Percentiles rank a stretch among this genome's conserved stretches.
These are phyloP conservation scores for Hymenoscyphus repandus DNA, from an alignment of 2,329 filamentous ascomycete species.

Conservation along the genomic window DNA sequence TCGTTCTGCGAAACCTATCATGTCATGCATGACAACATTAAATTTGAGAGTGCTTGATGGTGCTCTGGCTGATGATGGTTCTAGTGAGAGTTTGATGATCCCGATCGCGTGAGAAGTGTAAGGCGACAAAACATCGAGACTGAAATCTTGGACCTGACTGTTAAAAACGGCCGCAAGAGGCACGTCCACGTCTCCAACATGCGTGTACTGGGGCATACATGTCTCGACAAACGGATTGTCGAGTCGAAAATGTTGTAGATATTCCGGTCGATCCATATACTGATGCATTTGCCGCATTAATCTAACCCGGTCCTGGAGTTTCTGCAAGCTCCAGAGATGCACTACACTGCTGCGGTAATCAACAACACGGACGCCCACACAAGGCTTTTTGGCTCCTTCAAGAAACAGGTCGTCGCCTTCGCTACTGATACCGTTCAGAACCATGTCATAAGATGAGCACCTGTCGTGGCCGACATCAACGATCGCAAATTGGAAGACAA, in stretches of 20 bases:
- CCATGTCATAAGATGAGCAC: conserved; percentile 93
- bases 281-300: conserved; percentile 97
- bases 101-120: conserved; percentile 89
- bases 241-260: conserved; percentile 84
- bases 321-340: conserved; percentile 91
- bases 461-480: conserved; percentile 83
- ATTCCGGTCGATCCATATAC: conserved; percentile 92
- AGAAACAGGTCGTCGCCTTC: conserved; percentile 80
- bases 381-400: conserved; percentile 79
- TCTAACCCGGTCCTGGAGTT: conserved; percentile 79
- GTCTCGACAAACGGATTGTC: conserved; percentile 90
- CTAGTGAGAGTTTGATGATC: conserved; percentile 83
- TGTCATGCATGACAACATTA: conserved; percentile 96
- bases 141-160: conserved; percentile 89
- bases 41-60: conserved; percentile 93
- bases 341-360: conserved; percentile 85
- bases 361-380: conserved; percentile 82
- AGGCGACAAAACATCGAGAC: conserved; percentile 82
- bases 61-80: conserved; percentile 88
- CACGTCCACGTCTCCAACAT: conserved; percentile 89
- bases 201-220: conserved; percentile 86
- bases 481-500: conserved; percentile 92
- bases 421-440: conserved; percentile 80
- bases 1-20: conserved; percentile 89
- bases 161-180: conserved; percentile 91